Evolutionary conservation across 768 basidiomycete genomes (phyloP).

Genomic region (Suillus luteus): DNA sequence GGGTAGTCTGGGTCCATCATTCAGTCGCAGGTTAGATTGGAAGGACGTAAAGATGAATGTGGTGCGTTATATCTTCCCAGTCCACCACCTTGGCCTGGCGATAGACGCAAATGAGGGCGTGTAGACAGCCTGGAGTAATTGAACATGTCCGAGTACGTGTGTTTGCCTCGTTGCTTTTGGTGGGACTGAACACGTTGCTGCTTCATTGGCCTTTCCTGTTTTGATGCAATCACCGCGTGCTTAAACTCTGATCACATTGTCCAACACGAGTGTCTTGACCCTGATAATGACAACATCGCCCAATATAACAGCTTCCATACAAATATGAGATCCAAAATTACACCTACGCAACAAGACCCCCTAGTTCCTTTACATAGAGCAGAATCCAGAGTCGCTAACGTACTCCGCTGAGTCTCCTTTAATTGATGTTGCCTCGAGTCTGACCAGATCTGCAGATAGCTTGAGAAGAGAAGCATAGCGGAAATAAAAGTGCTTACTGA

Average conservation of each 20-base stretch:
- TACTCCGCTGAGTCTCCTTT: slow-evolving; percentile 44
- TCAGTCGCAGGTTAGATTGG: slow-evolving; percentile 16
- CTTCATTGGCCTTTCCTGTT: slow-evolving; percentile 14
- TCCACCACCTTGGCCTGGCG: slow-evolving; percentile 32
- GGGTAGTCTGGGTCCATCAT: slow-evolving; percentile 34
- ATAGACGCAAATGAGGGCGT: slow-evolving; percentile 28
- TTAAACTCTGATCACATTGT: slow-evolving; percentile 12
- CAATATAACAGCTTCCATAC: slow-evolving; percentile 15
- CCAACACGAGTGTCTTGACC: slow-evolving; percentile 10
- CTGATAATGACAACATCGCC: slow-evolving; percentile 21
- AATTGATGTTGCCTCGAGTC: slow-evolving; percentile 46
- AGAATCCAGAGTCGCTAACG: slow-evolving; percentile 52
- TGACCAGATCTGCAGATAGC: slow-evolving; percentile 43
- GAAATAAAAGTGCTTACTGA: slow-evolving; percentile 44
- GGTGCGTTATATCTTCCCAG: slow-evolving; percentile 34
- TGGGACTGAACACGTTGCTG: slow-evolving; percentile 32
- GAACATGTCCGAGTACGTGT: slow-evolving; percentile 29
- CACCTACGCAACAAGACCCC: slow-evolving; percentile 10
- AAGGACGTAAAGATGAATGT: slow-evolving; percentile 17
- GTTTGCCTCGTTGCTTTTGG: slow-evolving; percentile 30
- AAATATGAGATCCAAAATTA: slow-evolving; percentile 11
- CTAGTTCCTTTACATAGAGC: slow-evolving; percentile 35
- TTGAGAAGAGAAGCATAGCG: slow-evolving; percentile 25
- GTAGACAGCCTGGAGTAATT: slow-evolving; percentile 21
- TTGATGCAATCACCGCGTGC: slow-evolving; percentile 19